A percentile compares a stretch with the other conserved stretches of the same genome.
Conservation (phyloP, 2,329 filamentous ascomycete species). For the Aspergillus pseudoglaucus region DNA sequence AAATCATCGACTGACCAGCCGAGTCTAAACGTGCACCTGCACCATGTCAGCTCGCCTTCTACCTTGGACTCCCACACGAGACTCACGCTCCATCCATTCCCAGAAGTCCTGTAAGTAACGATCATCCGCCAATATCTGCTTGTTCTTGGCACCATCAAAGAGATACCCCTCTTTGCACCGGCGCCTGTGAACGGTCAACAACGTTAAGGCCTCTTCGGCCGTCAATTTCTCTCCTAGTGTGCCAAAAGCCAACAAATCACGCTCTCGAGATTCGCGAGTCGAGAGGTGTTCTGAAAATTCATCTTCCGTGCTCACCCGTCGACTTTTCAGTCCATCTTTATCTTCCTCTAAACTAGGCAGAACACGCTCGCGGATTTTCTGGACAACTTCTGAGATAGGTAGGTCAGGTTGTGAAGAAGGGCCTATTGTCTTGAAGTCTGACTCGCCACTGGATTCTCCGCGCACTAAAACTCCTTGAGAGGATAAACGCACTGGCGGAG, state of each 20-base stretch:
- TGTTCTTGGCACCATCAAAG: constrained; percentile 51
- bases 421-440: constrained; percentile 25
- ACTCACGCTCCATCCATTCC: constrained; percentile 50
- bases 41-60: constrained; percentile 7
- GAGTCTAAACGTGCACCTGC: constrained; percentile 35
- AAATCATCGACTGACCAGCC: constrained; percentile 48
- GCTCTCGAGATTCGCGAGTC: constrained; percentile 34
- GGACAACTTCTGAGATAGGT: constrained; percentile 24
- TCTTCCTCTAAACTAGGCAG: constrained; percentile 11
- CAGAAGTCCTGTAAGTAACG: constrained; percentile 53
- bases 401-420: constrained; percentile 22
- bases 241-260: constrained; percentile 22
- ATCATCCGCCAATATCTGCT: constrained; percentile 50
- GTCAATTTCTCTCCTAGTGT: constrained; percentile 22
- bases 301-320: neutral
- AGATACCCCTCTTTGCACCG: constrained; percentile 51
- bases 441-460: constrained; percentile 20
- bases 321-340: constrained; percentile 1
- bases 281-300: constrained; percentile 19
- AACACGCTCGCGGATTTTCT: constrained; percentile 22
- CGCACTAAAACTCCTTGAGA: constrained; percentile 30
- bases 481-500: constrained; percentile 32
- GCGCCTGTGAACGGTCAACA: constrained; percentile 35
- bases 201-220: constrained; percentile 34
- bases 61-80: neutral